These are phyloP conservation scores for Curvularia hawaiiensis DNA, from an alignment of 2,329 filamentous ascomycete genomes.

Conservation along the genomic window DNA sequence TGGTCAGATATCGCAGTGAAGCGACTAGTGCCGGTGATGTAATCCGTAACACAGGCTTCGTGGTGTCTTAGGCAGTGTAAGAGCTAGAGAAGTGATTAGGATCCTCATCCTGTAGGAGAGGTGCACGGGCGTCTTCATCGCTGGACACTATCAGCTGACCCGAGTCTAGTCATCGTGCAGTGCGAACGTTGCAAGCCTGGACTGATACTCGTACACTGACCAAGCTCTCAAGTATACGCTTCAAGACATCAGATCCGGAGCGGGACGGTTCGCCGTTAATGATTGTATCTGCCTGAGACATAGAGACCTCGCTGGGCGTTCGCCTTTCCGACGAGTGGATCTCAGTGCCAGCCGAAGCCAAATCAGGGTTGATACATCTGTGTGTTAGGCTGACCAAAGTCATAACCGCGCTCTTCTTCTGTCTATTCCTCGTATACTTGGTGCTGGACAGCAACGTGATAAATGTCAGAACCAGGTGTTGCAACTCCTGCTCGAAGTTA, in stretches of 20 bases:
- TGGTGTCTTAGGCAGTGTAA: constrained; percentile 44
- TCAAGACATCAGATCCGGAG: constrained; percentile 42
- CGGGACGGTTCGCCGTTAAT: constrained; percentile 44
- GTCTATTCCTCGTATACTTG: constrained; percentile 35
- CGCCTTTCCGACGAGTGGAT: constrained; percentile 66
- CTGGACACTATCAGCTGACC: constrained; percentile 10
- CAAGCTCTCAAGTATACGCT: constrained; percentile 11
- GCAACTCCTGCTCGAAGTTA: constrained; percentile 35
- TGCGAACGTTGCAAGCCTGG: constrained; percentile 32
- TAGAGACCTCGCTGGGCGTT: constrained; percentile 60
- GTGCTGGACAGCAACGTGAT: constrained; percentile 33
- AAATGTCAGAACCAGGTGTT: constrained; percentile 44
- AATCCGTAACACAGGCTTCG: constrained; percentile 58
- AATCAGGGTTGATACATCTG: constrained; percentile 46
- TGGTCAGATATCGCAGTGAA: constrained; percentile 59
- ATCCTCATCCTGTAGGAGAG: constrained; percentile 51
- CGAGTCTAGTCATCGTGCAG: constrained; percentile 19
- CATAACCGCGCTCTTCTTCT: constrained; percentile 48
- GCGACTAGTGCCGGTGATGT: constrained; percentile 54
- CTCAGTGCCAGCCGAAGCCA: constrained; percentile 38
- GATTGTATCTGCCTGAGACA: constrained; percentile 41
- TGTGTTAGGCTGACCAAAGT: constrained; percentile 49
- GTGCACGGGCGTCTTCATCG: constrained; percentile 56
- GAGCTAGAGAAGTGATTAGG: constrained; percentile 50
- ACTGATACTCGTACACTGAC: constrained; percentile 31